A percentile compares a stretch with the other conserved stretches of the same genome.
These are phyloP conservation scores for Aspergillus incahuasiensis DNA, from an alignment of 495 filamentous ascomycete genomes.

Conservation along the genomic window DNA sequence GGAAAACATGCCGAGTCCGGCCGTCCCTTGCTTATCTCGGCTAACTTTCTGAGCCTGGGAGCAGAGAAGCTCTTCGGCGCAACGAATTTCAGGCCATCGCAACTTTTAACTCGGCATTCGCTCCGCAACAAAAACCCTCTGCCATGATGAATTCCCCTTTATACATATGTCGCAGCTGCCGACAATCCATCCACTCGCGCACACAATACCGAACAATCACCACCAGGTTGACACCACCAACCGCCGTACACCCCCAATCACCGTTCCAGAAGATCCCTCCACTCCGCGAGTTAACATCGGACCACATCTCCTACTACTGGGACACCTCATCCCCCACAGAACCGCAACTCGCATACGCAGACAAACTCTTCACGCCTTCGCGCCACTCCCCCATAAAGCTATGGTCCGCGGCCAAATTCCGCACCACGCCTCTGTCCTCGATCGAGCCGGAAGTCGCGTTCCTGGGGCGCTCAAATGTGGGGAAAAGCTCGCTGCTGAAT, in stretches of 20 bases:
- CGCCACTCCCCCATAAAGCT: conserved; percentile 57
- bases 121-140: neutral
- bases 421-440: conserved; percentile 46
- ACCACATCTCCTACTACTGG: conserved; percentile 51
- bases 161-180: conserved; percentile 1
- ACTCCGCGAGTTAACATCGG: conserved; percentile 32
- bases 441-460: conserved; percentile 59
- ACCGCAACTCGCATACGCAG: conserved; percentile 50
- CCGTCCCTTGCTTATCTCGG: conserved; percentile 8
- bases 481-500: conserved; percentile 86
- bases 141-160: conserved; percentile 4
- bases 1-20: conserved; percentile 2
- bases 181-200: neutral
- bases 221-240: conserved; percentile 12
- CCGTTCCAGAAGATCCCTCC: neutral
- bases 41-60: conserved; percentile 8
- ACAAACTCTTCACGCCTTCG: conserved; percentile 56
- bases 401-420: conserved; percentile 68
- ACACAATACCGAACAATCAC: conserved; percentile 1
- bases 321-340: conserved; percentile 51
- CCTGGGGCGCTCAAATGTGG: conserved; percentile 84
- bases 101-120: neutral
- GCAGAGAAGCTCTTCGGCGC: conserved; percentile 10
- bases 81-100: conserved; percentile 3
- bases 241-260: conserved; percentile 9